Base-by-base conservation (phyloP, 2,329 filamentous ascomycete genomes). In the Xylariaceae sp. region DNA sequence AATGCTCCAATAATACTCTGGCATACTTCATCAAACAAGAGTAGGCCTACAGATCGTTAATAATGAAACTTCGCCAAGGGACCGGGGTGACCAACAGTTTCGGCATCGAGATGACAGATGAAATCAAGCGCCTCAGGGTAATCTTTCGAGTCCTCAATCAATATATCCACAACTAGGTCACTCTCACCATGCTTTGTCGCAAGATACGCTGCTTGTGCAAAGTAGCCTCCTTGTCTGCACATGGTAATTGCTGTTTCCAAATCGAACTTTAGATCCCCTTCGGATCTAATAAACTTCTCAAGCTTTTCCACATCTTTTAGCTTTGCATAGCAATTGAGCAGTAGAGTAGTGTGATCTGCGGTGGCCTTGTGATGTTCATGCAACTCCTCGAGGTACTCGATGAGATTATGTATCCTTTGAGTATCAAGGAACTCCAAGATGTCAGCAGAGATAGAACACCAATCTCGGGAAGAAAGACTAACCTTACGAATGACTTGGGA, bases 311-410 rank as follows among this genome's bases (percentile, higher is more conserved):
- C 92, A 68, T 99, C 94, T 70, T 99, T 99, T 15, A 97, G 76
- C 68, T 99, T 99, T 0, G 94, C 94, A 68, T 99, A 99, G 72
- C 94, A 99, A 68, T 99, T 99, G 41, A 99, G 75, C 0, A 99
- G 78, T 10, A 99, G 75, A 0, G 94, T 99, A 0, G 94, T 99
- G 64, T 99, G 94, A 61, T 99, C 94, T 1, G 91, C 87, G 2
- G 92, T 96, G 0, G 94, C 95, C 67, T 87, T 92, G 65, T 92
- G 86, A 64, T 95, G 90, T 58, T 97, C 91, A 66, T 99, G 94
- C 15, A 99, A 77, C 70, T 99, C 91, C 72, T 99, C 95, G 2
- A 99, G 79, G 66, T 97, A 99, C 67, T 95, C 90, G 51, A 99
- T 97, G 26, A 99, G 77, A 67, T 97, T 99, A 64, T 96, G 91